These are phyloP conservation scores for sunflower (Helianthus annuus) DNA, from an alignment of 129 eudicot species.

Conservation along the genomic window DNA sequence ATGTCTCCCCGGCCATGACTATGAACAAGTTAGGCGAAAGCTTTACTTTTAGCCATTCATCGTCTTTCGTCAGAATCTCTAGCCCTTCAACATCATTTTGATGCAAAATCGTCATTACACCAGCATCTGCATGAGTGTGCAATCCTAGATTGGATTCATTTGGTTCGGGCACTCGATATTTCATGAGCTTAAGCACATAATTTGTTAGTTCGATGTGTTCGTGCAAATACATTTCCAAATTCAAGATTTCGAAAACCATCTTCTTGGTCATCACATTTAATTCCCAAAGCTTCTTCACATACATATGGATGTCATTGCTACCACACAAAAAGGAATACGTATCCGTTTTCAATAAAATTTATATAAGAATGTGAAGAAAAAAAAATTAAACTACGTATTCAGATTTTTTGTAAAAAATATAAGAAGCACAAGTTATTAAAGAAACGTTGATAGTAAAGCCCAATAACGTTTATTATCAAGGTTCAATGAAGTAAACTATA, in stretches of 20 bases:
- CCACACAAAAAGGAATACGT: background rate
- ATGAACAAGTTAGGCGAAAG: slow-evolving; percentile 51
- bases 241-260: slow-evolving; percentile 61
- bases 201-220: slow-evolving; percentile 49
- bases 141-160: slow-evolving; percentile 52
- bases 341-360: too few relatives aligned
- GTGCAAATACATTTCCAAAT: slow-evolving; percentile 44
- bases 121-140: slow-evolving; percentile 57
- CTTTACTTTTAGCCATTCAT: slow-evolving; percentile 48
- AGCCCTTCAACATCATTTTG: slow-evolving; percentile 57
- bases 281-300: slow-evolving; percentile 48
- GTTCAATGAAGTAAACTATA: background rate
- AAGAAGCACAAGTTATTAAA: too few relatives aligned
- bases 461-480: background rate
- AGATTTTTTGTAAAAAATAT: too few relatives aligned
- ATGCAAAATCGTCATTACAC: slow-evolving; percentile 56
- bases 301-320: slow-evolving; percentile 43
- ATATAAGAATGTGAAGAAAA: too few relatives aligned
- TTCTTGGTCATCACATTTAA: slow-evolving; percentile 47
- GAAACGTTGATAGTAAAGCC: background rate
- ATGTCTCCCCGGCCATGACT: slow-evolving; percentile 65
- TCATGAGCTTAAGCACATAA: slow-evolving; percentile 57
- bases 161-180: slow-evolving; percentile 53
- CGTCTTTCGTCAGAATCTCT: slow-evolving; percentile 48
- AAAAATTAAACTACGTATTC: too few relatives aligned